Conservation (phyloP, 73 alveolate species). For the Uronychia setigera region DNA sequence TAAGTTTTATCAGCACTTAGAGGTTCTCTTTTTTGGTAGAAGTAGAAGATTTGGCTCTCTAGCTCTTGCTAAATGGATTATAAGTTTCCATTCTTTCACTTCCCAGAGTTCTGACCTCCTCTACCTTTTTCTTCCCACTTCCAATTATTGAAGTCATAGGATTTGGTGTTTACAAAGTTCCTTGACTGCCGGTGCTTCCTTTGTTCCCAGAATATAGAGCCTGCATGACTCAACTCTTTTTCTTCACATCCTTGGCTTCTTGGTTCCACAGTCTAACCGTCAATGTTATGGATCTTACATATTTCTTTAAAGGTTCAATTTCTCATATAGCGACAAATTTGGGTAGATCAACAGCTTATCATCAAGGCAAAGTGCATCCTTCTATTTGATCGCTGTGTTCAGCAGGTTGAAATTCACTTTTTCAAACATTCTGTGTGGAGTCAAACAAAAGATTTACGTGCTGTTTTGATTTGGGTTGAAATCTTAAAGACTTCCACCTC, state of each 20-base stretch:
- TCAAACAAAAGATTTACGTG: no score
- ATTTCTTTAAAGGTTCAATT: neutral
- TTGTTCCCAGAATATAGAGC: neutral
- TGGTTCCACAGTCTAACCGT: neutral
- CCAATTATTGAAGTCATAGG: no score
- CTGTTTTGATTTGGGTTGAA: no score
- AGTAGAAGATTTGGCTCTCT: neutral
- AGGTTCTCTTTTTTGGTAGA: neutral
- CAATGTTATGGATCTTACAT: neutral
- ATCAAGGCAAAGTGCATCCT: neutral
- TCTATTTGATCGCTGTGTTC: neutral
- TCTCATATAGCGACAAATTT: neutral
- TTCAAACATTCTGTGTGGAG: neutral
- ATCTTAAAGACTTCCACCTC: no score
- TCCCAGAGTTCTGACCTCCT: no score
- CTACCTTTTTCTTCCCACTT: no score
- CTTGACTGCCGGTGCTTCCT: neutral
- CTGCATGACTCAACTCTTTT: slow-evolving; percentile 1
- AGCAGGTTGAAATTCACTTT: neutral
- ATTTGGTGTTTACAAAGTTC: no score
- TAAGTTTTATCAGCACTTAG: neutral
- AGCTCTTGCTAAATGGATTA: neutral
- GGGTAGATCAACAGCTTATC: neutral
- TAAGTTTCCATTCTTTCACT: neutral
- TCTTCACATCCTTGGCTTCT: neutral